Percentiles rank a stretch among this genome's conserved stretches.
These are phyloP conservation scores for Mucor piriformis DNA, from an alignment of 371 early-diverging fungal species.

Conservation along the genomic window DNA sequence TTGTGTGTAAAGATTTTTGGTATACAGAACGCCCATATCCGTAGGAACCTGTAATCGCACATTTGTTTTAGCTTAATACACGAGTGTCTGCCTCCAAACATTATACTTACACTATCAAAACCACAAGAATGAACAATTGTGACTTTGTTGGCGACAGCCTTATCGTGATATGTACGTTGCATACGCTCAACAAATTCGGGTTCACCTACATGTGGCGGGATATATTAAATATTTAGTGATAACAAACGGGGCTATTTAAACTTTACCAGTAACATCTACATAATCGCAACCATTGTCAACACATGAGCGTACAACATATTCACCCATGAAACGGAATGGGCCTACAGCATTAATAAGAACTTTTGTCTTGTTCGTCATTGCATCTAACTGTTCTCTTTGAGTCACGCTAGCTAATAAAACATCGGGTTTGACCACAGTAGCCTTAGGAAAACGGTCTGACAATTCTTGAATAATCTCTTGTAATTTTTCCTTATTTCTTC, in stretches of 20 bases:
- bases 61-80: not conserved
- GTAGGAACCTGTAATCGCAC: conserved; percentile 49
- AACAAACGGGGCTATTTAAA: too few relatives aligned
- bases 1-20: conserved; percentile 50
- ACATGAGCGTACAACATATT: conserved; percentile 83
- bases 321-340: conserved; percentile 81
- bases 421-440: conserved; percentile 38
- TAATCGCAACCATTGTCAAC: conserved; percentile 81
- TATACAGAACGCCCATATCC: conserved; percentile 64
- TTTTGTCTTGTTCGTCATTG: conserved; percentile 58
- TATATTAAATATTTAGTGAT: not conserved
- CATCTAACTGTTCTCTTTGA: conserved; percentile 56
- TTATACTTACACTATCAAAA: conserved; percentile 77
- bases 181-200: conserved; percentile 80
- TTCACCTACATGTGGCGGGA: conserved; percentile 46
- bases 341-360: conserved; percentile 85
- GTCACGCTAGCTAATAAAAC: conserved; percentile 66
- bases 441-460: conserved; percentile 18
- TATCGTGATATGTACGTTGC: conserved; percentile 70
- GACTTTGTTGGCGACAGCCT: conserved; percentile 67
- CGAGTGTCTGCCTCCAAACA: not conserved
- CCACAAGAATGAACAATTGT: conserved; percentile 86
- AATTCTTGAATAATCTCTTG: conserved; percentile 29
- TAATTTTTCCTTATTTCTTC: conserved; percentile 59
- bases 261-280: conserved; percentile 77